Evolutionary conservation across 371 early-diverging fungal species (phyloP).

Genomic region (Synchytrium microbalum): DNA sequence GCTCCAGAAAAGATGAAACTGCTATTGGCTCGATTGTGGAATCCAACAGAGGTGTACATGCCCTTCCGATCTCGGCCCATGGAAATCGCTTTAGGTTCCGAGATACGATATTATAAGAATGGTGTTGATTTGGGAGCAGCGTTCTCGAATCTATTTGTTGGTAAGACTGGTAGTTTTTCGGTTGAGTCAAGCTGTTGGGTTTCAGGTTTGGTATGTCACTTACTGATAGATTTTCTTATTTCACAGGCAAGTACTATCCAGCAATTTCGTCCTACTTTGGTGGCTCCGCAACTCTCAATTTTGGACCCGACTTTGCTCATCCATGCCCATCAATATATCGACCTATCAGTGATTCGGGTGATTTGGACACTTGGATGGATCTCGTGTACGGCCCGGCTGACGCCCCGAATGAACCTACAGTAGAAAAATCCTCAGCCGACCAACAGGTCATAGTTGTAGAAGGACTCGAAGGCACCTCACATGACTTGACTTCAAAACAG

Average conservation of each 20-base stretch:
- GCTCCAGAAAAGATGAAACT: slow-evolving; percentile 1
- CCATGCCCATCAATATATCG: slow-evolving; percentile 32
- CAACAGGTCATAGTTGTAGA: too few species aligned
- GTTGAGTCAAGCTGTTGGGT: too few species aligned
- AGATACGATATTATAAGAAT: slow-evolving; percentile 54
- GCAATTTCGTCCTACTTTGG: slow-evolving; percentile 54
- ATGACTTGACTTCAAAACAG: too few species aligned
- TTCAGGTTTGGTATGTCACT: not conserved
- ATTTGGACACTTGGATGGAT: not conserved
- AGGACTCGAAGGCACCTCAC: too few species aligned
- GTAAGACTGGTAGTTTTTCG: slow-evolving; percentile 14
- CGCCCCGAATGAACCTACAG: too few species aligned
- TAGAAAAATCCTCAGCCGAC: too few species aligned
- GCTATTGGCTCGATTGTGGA: slow-evolving; percentile 32
- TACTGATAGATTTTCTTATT: not conserved
- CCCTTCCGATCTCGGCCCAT: slow-evolving; percentile 26
- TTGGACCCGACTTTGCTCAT: slow-evolving; percentile 53
- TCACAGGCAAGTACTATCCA: slow-evolving; percentile 58
- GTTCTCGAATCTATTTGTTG: slow-evolving; percentile 48
- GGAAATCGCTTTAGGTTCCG: slow-evolving; percentile 22
- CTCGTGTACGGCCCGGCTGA: not conserved
- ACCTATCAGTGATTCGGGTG: slow-evolving; percentile 6
- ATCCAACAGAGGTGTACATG: slow-evolving; percentile 21
- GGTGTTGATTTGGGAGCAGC: slow-evolving; percentile 54
- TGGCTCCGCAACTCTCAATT: slow-evolving; percentile 48